phyloP scores from a whole-genome alignment of 2,329 filamentous ascomycete species.

The Neofusicoccum ribis region DNA sequence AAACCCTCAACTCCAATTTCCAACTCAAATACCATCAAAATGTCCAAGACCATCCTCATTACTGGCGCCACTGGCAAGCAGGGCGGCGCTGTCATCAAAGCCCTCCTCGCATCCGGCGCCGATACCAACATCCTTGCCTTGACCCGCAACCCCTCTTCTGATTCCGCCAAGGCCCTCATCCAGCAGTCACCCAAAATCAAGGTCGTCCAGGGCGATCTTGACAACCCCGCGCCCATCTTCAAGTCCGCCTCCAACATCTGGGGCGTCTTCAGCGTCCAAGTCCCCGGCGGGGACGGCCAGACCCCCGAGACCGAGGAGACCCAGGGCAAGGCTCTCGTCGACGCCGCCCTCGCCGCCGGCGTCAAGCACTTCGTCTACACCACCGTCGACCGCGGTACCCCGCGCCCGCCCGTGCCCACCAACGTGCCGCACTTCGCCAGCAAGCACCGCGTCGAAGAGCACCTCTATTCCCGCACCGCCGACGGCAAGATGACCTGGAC shows the following conservation, averaged over 20 bases:
- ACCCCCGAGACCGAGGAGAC: constrained; percentile 30
- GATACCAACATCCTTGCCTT: constrained; percentile 57
- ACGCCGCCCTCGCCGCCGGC: constrained; percentile 31
- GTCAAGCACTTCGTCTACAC: constrained; percentile 42
- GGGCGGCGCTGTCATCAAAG: constrained; percentile 43
- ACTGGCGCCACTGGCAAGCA: constrained; percentile 49
- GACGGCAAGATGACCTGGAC: constrained; percentile 55
- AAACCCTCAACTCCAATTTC: no score
- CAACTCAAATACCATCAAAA: constrained; percentile 19
- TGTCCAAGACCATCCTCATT: constrained; percentile 40
- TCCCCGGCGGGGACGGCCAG: constrained; percentile 19
- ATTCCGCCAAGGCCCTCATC: constrained; percentile 50
- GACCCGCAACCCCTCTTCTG: constrained; percentile 53
- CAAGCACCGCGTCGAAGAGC: constrained; percentile 62
- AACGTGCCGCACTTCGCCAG: constrained; percentile 60
- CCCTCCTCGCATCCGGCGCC: constrained; percentile 37
- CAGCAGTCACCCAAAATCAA: constrained; percentile 50
- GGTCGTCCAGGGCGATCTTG: constrained; percentile 56
- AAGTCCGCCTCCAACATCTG: constrained; percentile 39
- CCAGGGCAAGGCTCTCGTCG: constrained; percentile 41
- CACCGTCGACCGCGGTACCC: constrained; percentile 38
- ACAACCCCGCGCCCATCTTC: constrained; percentile 54
- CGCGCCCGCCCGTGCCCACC: constrained; percentile 52
- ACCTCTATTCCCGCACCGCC: constrained; percentile 49
- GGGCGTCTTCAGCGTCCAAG: constrained; percentile 37